Evolutionary conservation across 2,329 filamentous ascomycete genomes (phyloP).

Genomic region (Cytospora piceicola): DNA sequence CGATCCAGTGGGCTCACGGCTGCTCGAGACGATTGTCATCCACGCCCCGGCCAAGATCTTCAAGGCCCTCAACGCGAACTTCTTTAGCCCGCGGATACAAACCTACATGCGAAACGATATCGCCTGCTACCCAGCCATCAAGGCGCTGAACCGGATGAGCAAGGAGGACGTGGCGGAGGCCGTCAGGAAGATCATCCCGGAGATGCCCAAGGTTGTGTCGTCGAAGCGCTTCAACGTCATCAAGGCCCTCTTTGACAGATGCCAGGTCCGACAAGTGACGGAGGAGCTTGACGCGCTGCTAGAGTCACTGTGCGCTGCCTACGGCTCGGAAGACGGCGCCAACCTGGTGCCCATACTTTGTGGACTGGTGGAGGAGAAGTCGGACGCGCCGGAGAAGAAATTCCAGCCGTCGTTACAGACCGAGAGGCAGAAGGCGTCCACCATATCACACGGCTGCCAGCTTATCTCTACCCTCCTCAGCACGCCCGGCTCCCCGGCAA

Average conservation of each 20-base stretch:
- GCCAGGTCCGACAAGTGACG: conserved; percentile 59
- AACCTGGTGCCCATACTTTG: conserved; percentile 56
- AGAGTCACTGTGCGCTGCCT: conserved; percentile 54
- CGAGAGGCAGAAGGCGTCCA: conserved; percentile 60
- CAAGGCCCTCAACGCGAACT: conserved; percentile 80
- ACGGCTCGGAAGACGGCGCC: conserved; percentile 49
- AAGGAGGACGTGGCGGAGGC: conserved; percentile 82
- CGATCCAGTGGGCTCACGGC: conserved; percentile 84
- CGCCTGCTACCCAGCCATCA: conserved; percentile 84
- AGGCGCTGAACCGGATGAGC: conserved; percentile 79
- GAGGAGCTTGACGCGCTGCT: conserved; percentile 48
- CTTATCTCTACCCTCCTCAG: conserved; percentile 79
- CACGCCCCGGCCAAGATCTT: conserved; percentile 86
- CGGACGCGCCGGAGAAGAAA: conserved; percentile 35
- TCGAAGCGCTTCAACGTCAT: conserved; percentile 79
- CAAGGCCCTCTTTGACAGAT: conserved; percentile 82
- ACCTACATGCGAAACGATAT: conserved; percentile 87
- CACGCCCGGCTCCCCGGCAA: conserved; percentile 69
- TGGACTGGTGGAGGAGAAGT: conserved; percentile 45
- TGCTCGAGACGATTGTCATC: conserved; percentile 84
- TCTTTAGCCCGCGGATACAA: conserved; percentile 79
- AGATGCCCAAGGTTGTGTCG: conserved; percentile 73
- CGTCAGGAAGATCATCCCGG: conserved; percentile 71
- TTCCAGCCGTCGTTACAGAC: conserved; percentile 40
- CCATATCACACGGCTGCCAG: conserved; percentile 74